phyloP scores from a whole-genome alignment of 139 green algal genomes.

The Closterium sp. region DNA sequence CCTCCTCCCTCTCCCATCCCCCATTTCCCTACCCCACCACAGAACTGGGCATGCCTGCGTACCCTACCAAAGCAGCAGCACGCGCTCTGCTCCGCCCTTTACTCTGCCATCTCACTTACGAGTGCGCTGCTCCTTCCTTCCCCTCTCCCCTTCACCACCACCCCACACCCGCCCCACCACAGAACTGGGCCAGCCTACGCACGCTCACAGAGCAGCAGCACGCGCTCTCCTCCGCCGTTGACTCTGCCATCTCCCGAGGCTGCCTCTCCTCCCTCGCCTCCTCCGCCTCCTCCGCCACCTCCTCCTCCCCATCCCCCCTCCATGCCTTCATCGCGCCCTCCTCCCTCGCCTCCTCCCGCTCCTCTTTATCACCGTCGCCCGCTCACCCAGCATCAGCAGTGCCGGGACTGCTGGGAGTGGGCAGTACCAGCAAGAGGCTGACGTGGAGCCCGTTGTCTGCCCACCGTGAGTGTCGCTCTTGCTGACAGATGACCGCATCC shows the following conservation, averaged over 20 bases:
- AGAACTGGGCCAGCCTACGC: not conserved
- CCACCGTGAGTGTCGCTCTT: not conserved
- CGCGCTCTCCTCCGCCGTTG: not conserved
- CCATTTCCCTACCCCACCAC: too few species aligned
- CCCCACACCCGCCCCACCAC: too few species aligned
- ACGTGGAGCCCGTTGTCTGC: not conserved
- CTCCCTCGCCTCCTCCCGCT: not conserved
- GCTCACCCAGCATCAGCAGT: too few species aligned
- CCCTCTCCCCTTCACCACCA: too few species aligned
- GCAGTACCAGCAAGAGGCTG: not conserved
- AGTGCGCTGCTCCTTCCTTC: too few species aligned
- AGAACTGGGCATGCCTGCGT: too few species aligned
- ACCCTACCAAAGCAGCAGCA: too few species aligned
- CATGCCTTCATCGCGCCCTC: not conserved
- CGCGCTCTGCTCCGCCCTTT: too few species aligned
- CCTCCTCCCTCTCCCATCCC: too few species aligned
- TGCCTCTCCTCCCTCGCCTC: not conserved
- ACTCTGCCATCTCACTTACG: too few species aligned
- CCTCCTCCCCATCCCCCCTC: not conserved
- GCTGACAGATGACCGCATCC: too few species aligned
- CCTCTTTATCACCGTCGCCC: too few species aligned
- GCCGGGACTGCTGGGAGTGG: not conserved
- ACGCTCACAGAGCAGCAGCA: not conserved
- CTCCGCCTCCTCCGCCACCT: not conserved
- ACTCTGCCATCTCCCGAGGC: not conserved